phyloP scores from a whole-genome alignment of 1,284 basidiomycete species.

The Cryptococcus floricola region DNA sequence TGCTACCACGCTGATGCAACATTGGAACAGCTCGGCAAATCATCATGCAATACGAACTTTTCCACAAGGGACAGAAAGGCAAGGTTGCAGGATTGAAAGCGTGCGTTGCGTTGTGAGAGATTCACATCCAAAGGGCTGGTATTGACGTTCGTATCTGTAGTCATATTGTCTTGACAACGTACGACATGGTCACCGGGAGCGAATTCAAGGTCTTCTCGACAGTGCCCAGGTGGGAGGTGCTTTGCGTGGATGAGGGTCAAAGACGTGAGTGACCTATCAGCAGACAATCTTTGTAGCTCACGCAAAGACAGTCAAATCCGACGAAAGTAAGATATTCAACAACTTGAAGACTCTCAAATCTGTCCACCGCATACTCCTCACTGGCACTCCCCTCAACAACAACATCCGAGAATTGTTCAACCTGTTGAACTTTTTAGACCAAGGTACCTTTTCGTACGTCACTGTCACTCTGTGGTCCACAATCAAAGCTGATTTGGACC shows the following conservation, averaged over 20 bases:
- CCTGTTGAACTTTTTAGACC: slow-evolving; percentile 88
- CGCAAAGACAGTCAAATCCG: slow-evolving; percentile 63
- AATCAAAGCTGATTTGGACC: not conserved
- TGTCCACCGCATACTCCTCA: slow-evolving; percentile 83
- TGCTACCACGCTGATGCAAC: not conserved
- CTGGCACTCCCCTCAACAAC: slow-evolving; percentile 94
- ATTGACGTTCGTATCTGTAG: slow-evolving; percentile 16
- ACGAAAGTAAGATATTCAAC: slow-evolving; percentile 73
- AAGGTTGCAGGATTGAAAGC: slow-evolving; percentile 46
- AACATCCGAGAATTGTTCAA: slow-evolving; percentile 93
- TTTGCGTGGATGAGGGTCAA: slow-evolving; percentile 92
- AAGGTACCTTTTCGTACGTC: slow-evolving; percentile 54
- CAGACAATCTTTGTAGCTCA: not conserved
- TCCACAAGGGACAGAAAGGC: slow-evolving; percentile 53
- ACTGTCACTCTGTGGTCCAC: not conserved
- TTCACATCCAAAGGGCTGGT: too few relatives aligned
- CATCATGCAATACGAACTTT: slow-evolving; percentile 77
- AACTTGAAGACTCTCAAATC: slow-evolving; percentile 74
- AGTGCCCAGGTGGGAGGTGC: slow-evolving; percentile 82
- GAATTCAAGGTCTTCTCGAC: slow-evolving; percentile 76
- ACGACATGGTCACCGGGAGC: slow-evolving; percentile 68
- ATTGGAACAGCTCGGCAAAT: slow-evolving; percentile 64
- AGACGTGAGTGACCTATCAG: slow-evolving; percentile 58
- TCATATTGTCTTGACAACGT: slow-evolving; percentile 85
- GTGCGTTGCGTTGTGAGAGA: slow-evolving; percentile 21